Conservation (phyloP, 257 asterid species). For the Dorcoceras hygrometricum region DNA sequence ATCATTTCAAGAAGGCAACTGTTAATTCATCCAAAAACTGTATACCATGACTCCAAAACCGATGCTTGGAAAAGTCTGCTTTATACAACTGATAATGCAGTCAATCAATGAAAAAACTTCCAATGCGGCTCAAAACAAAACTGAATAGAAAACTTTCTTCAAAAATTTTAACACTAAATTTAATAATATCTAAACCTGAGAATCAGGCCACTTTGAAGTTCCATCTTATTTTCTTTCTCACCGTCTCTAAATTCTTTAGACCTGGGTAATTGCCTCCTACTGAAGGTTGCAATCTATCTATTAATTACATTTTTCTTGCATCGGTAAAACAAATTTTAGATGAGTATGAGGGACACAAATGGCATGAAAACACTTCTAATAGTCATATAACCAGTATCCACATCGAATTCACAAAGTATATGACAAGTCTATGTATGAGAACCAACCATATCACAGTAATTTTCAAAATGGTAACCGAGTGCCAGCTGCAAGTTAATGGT, state of each 20-base stretch:
- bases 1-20: neutral
- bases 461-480: neutral
- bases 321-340: neutral
- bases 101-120: neutral
- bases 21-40: slow-evolving; percentile 2
- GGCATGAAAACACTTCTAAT: neutral
- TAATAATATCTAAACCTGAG: neutral
- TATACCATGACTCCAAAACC: neutral
- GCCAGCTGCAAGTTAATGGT: neutral
- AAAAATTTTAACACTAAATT: neutral
- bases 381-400: neutral
- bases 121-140: neutral
- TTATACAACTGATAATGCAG: neutral
- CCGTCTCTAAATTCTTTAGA: neutral
- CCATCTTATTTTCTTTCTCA: neutral
- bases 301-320: neutral
- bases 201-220: neutral
- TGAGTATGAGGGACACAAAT: too few relatives aligned
- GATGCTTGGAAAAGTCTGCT: neutral
- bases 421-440: neutral
- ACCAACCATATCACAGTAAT: neutral
- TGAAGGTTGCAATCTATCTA: neutral
- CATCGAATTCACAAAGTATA: neutral
- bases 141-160: neutral
- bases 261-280: neutral